Evolutionary conservation across 2,329 filamentous ascomycete species (phyloP), one percentile per base, ranked within the genome.

Genomic region (Fusarium fujikuroi): DNA sequence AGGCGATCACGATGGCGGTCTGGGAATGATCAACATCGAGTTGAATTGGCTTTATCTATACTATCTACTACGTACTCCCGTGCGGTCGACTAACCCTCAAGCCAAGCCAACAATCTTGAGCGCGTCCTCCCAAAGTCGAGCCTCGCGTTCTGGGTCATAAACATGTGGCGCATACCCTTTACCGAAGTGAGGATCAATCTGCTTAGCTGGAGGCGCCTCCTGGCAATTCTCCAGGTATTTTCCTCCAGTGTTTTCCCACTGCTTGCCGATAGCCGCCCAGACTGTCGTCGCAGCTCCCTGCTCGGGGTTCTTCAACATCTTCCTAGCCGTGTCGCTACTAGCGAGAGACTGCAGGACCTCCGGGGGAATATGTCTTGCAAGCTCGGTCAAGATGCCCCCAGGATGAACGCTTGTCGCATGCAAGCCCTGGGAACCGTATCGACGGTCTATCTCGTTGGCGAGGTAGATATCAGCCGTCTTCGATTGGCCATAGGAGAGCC

Each of bases 381-480:
- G 58, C 5, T 72, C 64, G 3, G 75, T 76, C 21, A 54, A 25
- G 72, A 89, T 86, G 7, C 81, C 79, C 14, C 88, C 87, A 0
- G 87, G 88, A 61, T 87, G 84, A 10, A 79, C 62, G n/a, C 73
- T 76, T 56, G 69, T 73, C 0, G 81, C 85, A 59, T 86, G 86
- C 0, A 89, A 69, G 15, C 84, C 83, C 7, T 79, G 73, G 1
- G 76, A 32, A 4, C 83, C 85, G 69, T 87, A 89, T 1, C 81
- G 81, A 3, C 87, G 81, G 37, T 89, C 86, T 32, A 89, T 81
- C 63, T 87, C 82, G 66, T 85, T 87, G 7, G 87, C 84, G 59
- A 86, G 84, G 70, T 83, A 86, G 23, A 88, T 82, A 64, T 86
- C 87, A 18, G 87, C 87, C 1, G 83, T 82, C 72, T 90, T 90